Evolutionary conservation across 305 asterid species (phyloP).

Genomic region (Fraxinus ornus): DNA sequence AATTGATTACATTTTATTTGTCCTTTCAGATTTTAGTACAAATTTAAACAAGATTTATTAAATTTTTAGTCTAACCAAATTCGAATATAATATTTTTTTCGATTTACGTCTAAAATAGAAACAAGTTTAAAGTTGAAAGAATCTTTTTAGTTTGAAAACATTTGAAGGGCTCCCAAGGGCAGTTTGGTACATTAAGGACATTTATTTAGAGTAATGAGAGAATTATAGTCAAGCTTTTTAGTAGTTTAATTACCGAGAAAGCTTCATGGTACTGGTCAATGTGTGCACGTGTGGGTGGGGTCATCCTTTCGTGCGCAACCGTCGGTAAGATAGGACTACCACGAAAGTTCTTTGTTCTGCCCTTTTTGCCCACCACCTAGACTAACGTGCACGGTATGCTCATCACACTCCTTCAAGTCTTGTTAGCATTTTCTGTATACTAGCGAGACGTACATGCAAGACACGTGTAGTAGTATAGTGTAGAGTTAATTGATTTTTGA

Average conservation of each 20-base stretch:
- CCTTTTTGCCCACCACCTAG: not conserved
- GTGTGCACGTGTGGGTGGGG: not conserved
- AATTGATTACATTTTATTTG: no score
- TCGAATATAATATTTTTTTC: no score
- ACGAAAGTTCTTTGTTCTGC: not conserved
- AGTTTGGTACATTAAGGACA: slow-evolving; percentile 17
- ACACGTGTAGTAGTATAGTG: no score
- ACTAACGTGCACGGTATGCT: not conserved
- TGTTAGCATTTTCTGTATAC: not conserved
- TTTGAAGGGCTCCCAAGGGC: slow-evolving; percentile 1
- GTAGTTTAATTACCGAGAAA: slow-evolving; percentile 26
- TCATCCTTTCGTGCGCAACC: not conserved
- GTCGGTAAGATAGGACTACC: not conserved
- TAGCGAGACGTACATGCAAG: no score
- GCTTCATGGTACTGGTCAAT: not conserved
- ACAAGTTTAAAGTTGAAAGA: not conserved
- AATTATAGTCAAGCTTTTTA: not conserved
- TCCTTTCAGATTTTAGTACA: not conserved
- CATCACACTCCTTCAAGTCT: not conserved
- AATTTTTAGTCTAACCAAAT: no score
- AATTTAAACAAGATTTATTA: no score
- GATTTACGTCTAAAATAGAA: no score
- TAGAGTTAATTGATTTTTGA: no score
- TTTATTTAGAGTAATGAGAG: not conserved
- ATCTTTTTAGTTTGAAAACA: not conserved